Evolutionary conservation across 2,329 filamentous ascomycete species (phyloP), one percentile per base, ranked within the genome.

Genomic region (Neopestalotiopsis rosae): DNA sequence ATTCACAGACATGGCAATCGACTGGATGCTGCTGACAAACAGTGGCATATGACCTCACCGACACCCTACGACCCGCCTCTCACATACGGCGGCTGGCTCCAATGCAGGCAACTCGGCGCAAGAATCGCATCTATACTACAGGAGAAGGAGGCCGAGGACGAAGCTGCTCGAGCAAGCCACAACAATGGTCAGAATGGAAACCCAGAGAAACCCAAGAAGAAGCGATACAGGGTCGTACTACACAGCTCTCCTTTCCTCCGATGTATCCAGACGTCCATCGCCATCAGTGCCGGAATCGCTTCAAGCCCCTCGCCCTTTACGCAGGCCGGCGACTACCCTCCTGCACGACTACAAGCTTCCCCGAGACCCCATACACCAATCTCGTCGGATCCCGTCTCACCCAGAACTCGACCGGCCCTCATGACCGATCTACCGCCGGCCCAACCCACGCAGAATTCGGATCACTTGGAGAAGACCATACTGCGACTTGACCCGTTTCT

Each of bases 41-140:
- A 94, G 80, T 99, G 96, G 96, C 94, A 98, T 80, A 87, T 97
- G 67, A 92, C 93, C 38, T 97, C 96, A 5, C 93, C 95, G 1
- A 95, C 94, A 5, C 96, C 96, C 1, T 99, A 98, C 84, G 95
- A 99, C 73, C 94, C 96, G 73, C 96, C 96, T 64, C 86, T 99
- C 69, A 97, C 95, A 2, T 98, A 98, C 78, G 93, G 94, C 74
- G 96, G 96, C 72, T 98, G 96, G 92, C 89, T 91, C 14, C 96
- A 98, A 80, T 91, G 93, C 67, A 91, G 92, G 74, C 89, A 91
- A 5, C 88, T 98, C 30, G 96, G 96, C 17, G 87, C 90, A 70
- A 91, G 94, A 70, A 98, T 99, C 71, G 92, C 90, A n/a, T 90
- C 86, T 74, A 89, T 97, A 38, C 82, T 89, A 61, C 85, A 85